phyloP scores from a whole-genome alignment of 75 land plant species.

The Cryptomeria japonica region DNA sequence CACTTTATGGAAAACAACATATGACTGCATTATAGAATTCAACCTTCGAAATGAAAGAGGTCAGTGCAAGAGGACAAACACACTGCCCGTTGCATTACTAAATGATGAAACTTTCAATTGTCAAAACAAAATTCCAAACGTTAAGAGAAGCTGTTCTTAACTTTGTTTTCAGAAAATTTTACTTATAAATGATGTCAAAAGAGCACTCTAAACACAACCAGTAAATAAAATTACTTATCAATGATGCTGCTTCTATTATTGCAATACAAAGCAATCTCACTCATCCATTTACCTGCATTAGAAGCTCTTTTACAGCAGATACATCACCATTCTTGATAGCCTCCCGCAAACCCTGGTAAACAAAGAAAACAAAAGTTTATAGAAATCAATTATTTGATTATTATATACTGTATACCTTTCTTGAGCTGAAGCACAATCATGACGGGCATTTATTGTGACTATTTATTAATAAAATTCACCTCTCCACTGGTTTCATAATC shows the following conservation, averaged over 20 bases:
- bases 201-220: background rate
- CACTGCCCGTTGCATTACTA: background rate
- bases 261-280: background rate
- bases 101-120: background rate
- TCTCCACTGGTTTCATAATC: conserved; percentile 82
- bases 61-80: background rate
- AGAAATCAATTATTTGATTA: conserved; percentile 2
- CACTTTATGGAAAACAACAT: background rate
- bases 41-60: too few species aligned
- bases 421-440: background rate
- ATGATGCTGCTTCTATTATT: background rate
- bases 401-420: background rate
- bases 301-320: conserved; percentile 72
- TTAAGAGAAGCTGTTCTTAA: background rate
- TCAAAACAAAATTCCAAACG: background rate
- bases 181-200: background rate
- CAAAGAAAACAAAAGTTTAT: background rate
- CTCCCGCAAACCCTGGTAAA: conserved; percentile 76
- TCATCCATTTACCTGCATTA: conserved; percentile 54
- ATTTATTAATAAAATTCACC: conserved; percentile 38
- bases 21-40: background rate
- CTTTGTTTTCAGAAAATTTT: background rate
- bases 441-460: background rate
- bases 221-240: too few species aligned
- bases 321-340: conserved; percentile 85